Conservation (phyloP, 1,139 yeast genomes). For the Hanseniaspora sp. region DNA sequence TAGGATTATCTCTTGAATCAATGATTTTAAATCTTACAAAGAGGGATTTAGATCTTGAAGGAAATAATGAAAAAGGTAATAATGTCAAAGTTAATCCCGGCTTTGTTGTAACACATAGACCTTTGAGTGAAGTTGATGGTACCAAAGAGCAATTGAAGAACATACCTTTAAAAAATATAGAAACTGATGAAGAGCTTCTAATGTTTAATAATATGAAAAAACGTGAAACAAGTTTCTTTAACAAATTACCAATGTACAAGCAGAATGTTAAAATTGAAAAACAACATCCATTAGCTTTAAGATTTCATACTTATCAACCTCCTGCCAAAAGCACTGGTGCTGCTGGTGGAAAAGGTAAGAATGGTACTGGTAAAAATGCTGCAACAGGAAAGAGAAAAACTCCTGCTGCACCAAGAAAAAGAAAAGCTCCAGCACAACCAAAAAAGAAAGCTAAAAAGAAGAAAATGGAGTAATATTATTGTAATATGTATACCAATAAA, state of each 20-base stretch:
- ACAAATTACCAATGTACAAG: constrained; percentile 7
- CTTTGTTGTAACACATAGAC: not conserved
- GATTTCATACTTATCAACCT: constrained; percentile 13
- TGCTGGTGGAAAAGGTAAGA: not conserved
- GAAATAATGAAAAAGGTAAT: not conserved
- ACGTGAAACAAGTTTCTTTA: constrained; percentile 12
- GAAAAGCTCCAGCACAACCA: constrained; percentile 1
- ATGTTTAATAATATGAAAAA: constrained; percentile 7
- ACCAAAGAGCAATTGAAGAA: not conserved
- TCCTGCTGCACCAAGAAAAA: not conserved
- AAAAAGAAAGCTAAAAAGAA: not conserved
- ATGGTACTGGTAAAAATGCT: not conserved
- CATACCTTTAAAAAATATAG: constrained; percentile 8
- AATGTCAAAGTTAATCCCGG: not conserved
- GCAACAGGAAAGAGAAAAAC: constrained; percentile 1
- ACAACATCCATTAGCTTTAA: constrained; percentile 12
- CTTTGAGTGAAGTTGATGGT: constrained; percentile 4
- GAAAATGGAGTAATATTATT: not conserved
- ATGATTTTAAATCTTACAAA: constrained; percentile 11
- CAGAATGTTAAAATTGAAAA: constrained; percentile 14
- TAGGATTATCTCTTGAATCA: constrained; percentile 8
- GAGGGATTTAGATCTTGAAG: constrained; percentile 11
- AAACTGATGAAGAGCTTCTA: constrained; percentile 7
- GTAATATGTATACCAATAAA: no score
- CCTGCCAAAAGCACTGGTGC: not conserved